Percentiles rank a stretch among this genome's conserved stretches.
Evolutionary conservation across 768 basidiomycete genomes (phyloP).

Genomic region (Terana coerulea): DNA sequence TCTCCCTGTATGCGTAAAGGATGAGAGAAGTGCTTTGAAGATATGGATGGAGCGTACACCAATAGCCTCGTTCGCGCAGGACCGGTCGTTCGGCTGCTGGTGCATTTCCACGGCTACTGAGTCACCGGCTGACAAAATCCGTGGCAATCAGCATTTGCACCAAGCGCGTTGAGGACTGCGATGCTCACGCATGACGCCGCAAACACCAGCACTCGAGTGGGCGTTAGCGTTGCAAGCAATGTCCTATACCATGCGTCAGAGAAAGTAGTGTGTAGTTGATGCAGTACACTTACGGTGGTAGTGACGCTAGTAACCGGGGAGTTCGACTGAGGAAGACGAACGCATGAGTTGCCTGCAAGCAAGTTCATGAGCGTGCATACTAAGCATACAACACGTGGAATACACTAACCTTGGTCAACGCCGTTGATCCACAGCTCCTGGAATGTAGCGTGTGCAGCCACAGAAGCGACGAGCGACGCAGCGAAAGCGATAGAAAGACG

Average conservation of each 20-base stretch:
- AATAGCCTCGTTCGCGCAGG: constrained; percentile 45
- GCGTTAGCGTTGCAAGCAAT: constrained; percentile 45
- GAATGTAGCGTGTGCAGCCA: constrained; percentile 50
- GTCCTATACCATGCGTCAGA: constrained; percentile 26
- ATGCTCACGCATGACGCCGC: constrained; percentile 35
- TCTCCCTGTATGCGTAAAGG: constrained; percentile 29
- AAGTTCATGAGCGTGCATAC: not conserved
- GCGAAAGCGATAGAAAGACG: constrained; percentile 32
- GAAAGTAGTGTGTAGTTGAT: not conserved
- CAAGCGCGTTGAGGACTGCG: not conserved
- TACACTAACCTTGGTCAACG: constrained; percentile 38
- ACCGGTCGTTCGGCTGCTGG: constrained; percentile 44
- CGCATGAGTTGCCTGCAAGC: constrained; percentile 32
- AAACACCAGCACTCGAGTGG: constrained; percentile 33
- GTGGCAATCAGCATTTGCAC: too few species aligned
- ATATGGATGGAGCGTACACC: constrained; percentile 21
- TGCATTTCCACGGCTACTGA: constrained; percentile 51
- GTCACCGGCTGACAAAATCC: constrained; percentile 35
- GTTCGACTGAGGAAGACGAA: constrained; percentile 43
- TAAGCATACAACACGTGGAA: not conserved
- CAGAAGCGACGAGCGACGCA: constrained; percentile 36
- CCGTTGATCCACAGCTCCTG: constrained; percentile 51
- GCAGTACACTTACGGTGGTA: constrained; percentile 26
- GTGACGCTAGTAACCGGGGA: constrained; percentile 41
- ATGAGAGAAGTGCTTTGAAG: not conserved